Evolutionary conservation across 768 basidiomycete genomes (phyloP).

Genomic region (Boletus fagicola): DNA sequence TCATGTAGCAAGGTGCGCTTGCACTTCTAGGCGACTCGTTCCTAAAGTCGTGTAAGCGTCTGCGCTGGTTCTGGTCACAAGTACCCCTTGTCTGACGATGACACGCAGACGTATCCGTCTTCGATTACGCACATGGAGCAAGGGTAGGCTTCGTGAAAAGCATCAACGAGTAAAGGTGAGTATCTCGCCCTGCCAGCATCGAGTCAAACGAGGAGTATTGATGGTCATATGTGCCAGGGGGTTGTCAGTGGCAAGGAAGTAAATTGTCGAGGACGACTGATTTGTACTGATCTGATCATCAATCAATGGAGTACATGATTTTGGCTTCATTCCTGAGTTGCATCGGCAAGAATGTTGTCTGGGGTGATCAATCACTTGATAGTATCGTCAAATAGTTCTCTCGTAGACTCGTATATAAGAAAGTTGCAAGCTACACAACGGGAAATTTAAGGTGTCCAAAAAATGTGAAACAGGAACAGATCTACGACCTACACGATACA

Average conservation of each 20-base stretch:
- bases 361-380: neutral
- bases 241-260: neutral
- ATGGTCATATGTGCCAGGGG: neutral
- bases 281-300: neutral
- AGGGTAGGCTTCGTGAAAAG: constrained; percentile 60
- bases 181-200: neutral
- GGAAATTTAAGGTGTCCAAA: neutral
- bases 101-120: constrained; percentile 54
- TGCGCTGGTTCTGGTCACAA: neutral
- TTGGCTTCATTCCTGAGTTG: neutral
- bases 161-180: constrained; percentile 33
- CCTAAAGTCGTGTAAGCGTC: constrained; percentile 58
- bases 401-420: neutral
- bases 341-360: neutral
- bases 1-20: neutral
- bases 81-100: neutral
- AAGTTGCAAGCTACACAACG: neutral
- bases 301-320: neutral
- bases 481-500: constrained; percentile 10
- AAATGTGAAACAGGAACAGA: neutral
- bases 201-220: neutral
- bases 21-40: constrained; percentile 50
- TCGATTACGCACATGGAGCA: constrained; percentile 53
- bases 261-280: neutral
- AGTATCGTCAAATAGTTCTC: neutral